Conservation (phyloP, 768 basidiomycete species). For the Lepiota subincarnata region DNA sequence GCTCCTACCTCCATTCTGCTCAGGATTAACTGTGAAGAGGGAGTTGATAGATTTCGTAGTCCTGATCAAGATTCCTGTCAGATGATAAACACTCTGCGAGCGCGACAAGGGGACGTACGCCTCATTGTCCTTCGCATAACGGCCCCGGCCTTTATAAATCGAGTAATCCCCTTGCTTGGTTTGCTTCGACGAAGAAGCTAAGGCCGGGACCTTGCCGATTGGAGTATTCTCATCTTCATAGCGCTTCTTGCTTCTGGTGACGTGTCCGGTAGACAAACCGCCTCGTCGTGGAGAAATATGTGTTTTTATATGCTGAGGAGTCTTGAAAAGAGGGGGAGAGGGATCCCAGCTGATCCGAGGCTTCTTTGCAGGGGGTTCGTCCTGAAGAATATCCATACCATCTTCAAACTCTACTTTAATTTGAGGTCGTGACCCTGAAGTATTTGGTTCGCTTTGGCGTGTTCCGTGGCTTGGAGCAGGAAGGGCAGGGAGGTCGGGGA, state of each 20-base stretch:
- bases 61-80: conserved; percentile 16
- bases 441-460: neutral
- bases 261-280: conserved; percentile 2
- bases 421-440: neutral
- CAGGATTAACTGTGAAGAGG: conserved; percentile 61
- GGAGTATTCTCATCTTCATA: conserved; percentile 10
- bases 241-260: conserved; percentile 1
- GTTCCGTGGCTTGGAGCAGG: neutral
- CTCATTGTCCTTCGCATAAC: conserved; percentile 12
- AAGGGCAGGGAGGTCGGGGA: neutral
- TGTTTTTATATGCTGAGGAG: neutral
- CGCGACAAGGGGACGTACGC: conserved; percentile 21
- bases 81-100: neutral
- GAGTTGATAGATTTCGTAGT: conserved; percentile 52
- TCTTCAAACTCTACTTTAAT: conserved; percentile 8
- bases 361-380: conserved; percentile 1
- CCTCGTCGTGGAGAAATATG: neutral
- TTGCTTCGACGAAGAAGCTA: neutral
- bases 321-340: neutral
- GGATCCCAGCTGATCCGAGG: neutral
- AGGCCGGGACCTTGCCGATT: neutral
- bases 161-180: conserved; percentile 8
- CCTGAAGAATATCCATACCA: neutral
- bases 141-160: conserved; percentile 13
- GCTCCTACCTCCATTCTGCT: conserved; percentile 57